Evolutionary conservation across 345 rosid species (phyloP), one percentile per base, ranked within the genome.

Genomic region (Eucalyptus cladocalyx): DNA sequence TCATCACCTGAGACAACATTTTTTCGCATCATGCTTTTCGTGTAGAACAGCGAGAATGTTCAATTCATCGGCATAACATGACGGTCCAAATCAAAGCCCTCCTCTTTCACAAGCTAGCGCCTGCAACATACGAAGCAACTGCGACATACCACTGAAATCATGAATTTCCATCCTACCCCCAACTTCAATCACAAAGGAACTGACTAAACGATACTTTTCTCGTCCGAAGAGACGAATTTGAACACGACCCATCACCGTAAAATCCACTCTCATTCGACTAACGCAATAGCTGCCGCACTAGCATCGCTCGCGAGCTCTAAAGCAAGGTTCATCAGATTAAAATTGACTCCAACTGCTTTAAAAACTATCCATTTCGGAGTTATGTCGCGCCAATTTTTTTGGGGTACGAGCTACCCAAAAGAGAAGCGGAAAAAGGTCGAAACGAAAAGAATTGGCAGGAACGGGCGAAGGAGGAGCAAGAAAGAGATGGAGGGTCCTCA

Each of bases 401-500:
- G 7, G 12, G 80, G 43, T 69, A 17, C 19, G 43, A 9, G 24
- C 37, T 34, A 8, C 43, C 80, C 43, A 69, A 17, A 21, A 4
- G 19, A 69, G 80, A 34, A 37, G 37, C 15, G 58, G 32, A 54
- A 47, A 9, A 83, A 62, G 9, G 9, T 32, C 60, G 48, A 49
- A 72, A 40, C 30, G 58, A 51, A 58, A 90, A 47, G 19, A 58
- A 60, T 49, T 34, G 30, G 30, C 42, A 86, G 24, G 72, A 50
- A 30, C 50, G 13, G 13, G 56, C 30, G 58, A n/a, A 15, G 21
- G 32, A 65, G 40, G 26, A 65, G 48, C 7, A 88, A 56, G 86
- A 28, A 45, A 53, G 81, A 88, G 91, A 91, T 56, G 96, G 94
- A 92, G 88, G 51, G 89, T 91, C 92, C 93, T 90, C 95, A 90